Base-by-base conservation (phyloP, 257 asterid species). In the Thymus quinquecostatus region DNA sequence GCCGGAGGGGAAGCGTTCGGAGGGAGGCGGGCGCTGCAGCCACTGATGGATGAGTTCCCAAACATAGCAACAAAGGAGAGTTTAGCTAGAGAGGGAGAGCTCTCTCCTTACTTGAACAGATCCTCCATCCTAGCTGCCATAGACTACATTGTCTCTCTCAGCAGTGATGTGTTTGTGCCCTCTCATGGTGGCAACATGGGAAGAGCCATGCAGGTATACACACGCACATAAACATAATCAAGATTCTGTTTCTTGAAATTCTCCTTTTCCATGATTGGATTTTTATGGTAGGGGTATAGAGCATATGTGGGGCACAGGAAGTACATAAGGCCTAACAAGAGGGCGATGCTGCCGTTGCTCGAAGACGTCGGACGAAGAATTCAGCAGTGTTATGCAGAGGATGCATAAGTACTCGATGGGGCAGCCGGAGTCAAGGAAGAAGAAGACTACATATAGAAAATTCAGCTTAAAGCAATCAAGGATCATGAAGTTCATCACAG, bases 1-100 rank as follows among this genome's bases (percentile, higher is more conserved):
- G 92, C 92, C 0, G 92, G 92, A 68, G 92, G 90, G 9, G 88
- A 87, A 11, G 86, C 92, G 0, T 87, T 87, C 41, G 95, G 95
- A n/a, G 89, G 88, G 6, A 69, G 40, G 7, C 65, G 2, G 0
- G 89, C 91, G 0, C 0, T 86, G 80, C 83, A 84, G 78, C 86
- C 84, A 40, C 78, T 86, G 1, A 9, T 71, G 30, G 44, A 75
- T n/a, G 87, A 77, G 82, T 88, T 86, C 62, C 89, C 91, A 43
- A 84, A 86, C 54, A 45, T 84, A 60, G 76, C 69, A 48, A 84
- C 83, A 0, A 88, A 88, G 32, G 69, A 75, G 59, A 79, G 68
- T 60, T 63, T 86, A 75, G 85, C 83, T 1, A 64, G 73, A 71
- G 81, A 61, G 6, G 89, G 85, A 59, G 91, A 88, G 82, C 95